Evolutionary conservation across 169 alveolate genomes (phyloP), one percentile per base, ranked within the genome.

Genomic region (Eimeria falciformis): DNA sequence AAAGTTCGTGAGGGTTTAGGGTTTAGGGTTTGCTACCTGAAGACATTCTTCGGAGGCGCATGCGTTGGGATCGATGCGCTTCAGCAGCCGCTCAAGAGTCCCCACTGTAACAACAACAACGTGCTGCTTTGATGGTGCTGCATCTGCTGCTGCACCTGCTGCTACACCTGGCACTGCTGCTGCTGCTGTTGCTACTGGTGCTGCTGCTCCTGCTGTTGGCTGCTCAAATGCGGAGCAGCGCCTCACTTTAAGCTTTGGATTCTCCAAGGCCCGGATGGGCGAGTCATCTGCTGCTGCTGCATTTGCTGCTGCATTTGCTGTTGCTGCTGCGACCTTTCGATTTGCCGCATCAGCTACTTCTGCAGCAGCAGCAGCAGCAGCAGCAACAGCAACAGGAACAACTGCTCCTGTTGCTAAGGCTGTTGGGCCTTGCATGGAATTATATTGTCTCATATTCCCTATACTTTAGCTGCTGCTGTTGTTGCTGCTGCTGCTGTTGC

Each of bases 171-270:
- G n/a, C n/a, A n/a, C n/a, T n/a, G n/a, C n/a, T 62, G 12, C 6
- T 9, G 73, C 62, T 50, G 62, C 62, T 50, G 62, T 50, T 50
- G 62, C 62, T 50, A 17, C 17, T 9, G 0, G 94, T 96, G 71
- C 91, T 97, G 84, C 96, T 96, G 5, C 93, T 91, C 88, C 89
- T 93, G 73, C 91, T 97, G 68, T 94, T 96, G 69, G 90, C 94
- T 93, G 94, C 84, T 95, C 69, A 96, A 97, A 21, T 94, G 93
- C 95, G 94, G 92, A 71, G 98, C 98, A 7, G 96, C 98, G 5
- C 98, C 98, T 23, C 94, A 96, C 78, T 96, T 95, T 71, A 58
- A 85, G 5, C 96, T 95, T 14, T 97, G 97, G 23, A 97, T 97
- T 18, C 81, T 71, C 45, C 98, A 97, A 4, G 84, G 2, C 25